Evolutionary conservation across 192 early-diverging fungal genomes (phyloP), one percentile per base, ranked within the genome.

Genomic region (Phlyctochytrium arcticum): DNA sequence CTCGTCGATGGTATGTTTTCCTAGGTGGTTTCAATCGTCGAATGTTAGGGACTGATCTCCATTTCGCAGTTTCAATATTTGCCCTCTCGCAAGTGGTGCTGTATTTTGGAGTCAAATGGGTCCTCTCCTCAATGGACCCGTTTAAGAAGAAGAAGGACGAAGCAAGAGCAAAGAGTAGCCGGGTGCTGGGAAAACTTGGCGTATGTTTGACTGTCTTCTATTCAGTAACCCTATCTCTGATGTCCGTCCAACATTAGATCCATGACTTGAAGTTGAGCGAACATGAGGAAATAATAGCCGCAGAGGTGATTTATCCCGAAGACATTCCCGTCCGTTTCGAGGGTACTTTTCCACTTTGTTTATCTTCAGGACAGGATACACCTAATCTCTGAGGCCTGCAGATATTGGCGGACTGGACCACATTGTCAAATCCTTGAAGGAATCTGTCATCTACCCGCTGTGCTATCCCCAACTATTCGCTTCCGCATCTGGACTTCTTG

Each of bases 391-490:
- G 56, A 33, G 31, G 23, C 59, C 27, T 26, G 21, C 51, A 55
- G 88, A 96, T 68, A 93, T 98, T 59, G 92, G 92, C 57, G 97
- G 97, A 15, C 74, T 99, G 39, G 95, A 97, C 69, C 81, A 85
- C 19, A 95, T 97, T 50, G 90, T 98, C 65, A 87, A 92, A 55
- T 87, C 87, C 32, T 73, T 99, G 21, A 89, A 89, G 61, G 97
- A 99, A 69, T 89, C 89, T 60, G 95, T 99, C 9, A 99, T 99
- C 55, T 94, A 91, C 68, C 97, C 97, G 34, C 79, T 99, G 24
- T 86, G 87, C 48, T 92, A 93, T 74, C 97, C 97, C 4, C 83
- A 93, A 69, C 75, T 99, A 34, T 99, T 94, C 61, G 85, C 87
- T 24, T 87, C 87, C 21, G 77, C 87, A 5, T 91, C 90, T 12